phyloP scores from a whole-genome alignment of 2,329 filamentous ascomycete genomes.

The Macrophomina pseudophaseolina region DNA sequence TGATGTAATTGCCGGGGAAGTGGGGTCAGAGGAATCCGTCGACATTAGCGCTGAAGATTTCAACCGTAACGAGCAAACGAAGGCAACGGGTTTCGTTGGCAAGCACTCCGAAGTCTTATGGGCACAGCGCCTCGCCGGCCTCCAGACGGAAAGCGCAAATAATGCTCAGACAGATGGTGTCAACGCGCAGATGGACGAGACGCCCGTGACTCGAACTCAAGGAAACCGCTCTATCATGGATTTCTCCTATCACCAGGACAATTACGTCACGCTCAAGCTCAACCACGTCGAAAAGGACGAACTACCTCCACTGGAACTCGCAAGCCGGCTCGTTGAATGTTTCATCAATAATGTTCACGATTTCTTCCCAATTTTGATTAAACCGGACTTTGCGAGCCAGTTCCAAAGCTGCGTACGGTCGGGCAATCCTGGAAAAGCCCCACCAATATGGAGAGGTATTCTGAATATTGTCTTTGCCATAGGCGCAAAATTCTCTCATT shows the following conservation, averaged over 20 bases:
- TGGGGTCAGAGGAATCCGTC: slow-evolving; percentile 35
- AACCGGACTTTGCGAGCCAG: slow-evolving; percentile 37
- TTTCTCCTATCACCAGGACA: slow-evolving; percentile 35
- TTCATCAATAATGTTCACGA: slow-evolving; percentile 47
- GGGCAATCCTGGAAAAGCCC: slow-evolving; percentile 28
- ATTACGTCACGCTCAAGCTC: slow-evolving; percentile 36
- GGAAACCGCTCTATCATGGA: not conserved
- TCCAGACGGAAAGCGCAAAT: slow-evolving; percentile 24
- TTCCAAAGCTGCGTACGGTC: slow-evolving; percentile 40
- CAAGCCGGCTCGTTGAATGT: slow-evolving; percentile 41
- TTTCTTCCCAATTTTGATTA: slow-evolving; percentile 46
- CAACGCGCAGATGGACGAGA: not conserved
- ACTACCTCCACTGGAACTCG: slow-evolving; percentile 39
- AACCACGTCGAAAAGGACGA: slow-evolving; percentile 38
- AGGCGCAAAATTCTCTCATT: slow-evolving; percentile 43
- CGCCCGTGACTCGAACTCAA: not conserved
- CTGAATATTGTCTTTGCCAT: slow-evolving; percentile 51
- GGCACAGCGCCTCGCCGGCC: slow-evolving; percentile 35
- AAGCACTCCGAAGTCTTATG: slow-evolving; percentile 35
- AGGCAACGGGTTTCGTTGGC: slow-evolving; percentile 37
- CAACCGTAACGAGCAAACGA: slow-evolving; percentile 31
- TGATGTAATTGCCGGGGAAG: slow-evolving; percentile 32
- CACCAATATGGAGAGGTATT: slow-evolving; percentile 42
- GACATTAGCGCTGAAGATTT: slow-evolving; percentile 36
- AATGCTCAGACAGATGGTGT: not conserved